Evolutionary conservation across 2,329 filamentous ascomycete genomes (phyloP).

Genomic region (Paracorniculantispora psalliotae): DNA sequence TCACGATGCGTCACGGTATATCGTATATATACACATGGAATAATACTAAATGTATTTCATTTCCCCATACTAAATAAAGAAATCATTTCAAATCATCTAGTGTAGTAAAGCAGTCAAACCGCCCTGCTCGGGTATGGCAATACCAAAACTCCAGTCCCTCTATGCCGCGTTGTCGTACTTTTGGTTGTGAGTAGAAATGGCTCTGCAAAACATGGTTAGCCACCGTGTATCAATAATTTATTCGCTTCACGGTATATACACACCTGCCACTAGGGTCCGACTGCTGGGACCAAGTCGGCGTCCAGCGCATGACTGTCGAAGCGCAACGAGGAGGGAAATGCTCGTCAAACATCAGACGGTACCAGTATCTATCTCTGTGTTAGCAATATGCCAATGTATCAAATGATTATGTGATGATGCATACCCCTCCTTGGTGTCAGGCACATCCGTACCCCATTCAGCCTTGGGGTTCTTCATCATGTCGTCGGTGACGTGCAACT

Average conservation of each 20-base stretch:
- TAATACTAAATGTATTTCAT: too few relatives aligned
- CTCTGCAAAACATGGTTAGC: slow-evolving; percentile 43
- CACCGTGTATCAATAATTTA: background rate
- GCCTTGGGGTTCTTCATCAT: slow-evolving; percentile 98
- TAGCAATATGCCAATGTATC: slow-evolving; percentile 18
- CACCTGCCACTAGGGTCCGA: slow-evolving; percentile 90
- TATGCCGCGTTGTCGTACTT: slow-evolving; percentile 59
- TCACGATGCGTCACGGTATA: too few relatives aligned
- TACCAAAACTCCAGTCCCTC: slow-evolving; percentile 16
- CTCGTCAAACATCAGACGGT: slow-evolving; percentile 97
- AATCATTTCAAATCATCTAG: too few relatives aligned
- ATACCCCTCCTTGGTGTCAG: slow-evolving; percentile 93
- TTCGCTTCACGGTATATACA: too few relatives aligned
- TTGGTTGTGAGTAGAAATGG: slow-evolving; percentile 68
- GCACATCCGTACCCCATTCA: slow-evolving; percentile 89
- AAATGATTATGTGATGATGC: slow-evolving; percentile 27
- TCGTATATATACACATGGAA: too few relatives aligned
- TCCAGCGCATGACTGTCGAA: slow-evolving; percentile 92
- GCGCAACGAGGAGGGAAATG: slow-evolving; percentile 93
- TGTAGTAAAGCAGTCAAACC: background rate
- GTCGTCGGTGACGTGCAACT: slow-evolving; percentile 86
- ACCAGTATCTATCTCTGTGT: slow-evolving; percentile 70
- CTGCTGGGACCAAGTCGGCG: slow-evolving; percentile 95
- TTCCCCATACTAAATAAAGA: background rate
- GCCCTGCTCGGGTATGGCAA: background rate